Conservation (phyloP, 805 yeast species). For the Candida chilensis region DNA sequence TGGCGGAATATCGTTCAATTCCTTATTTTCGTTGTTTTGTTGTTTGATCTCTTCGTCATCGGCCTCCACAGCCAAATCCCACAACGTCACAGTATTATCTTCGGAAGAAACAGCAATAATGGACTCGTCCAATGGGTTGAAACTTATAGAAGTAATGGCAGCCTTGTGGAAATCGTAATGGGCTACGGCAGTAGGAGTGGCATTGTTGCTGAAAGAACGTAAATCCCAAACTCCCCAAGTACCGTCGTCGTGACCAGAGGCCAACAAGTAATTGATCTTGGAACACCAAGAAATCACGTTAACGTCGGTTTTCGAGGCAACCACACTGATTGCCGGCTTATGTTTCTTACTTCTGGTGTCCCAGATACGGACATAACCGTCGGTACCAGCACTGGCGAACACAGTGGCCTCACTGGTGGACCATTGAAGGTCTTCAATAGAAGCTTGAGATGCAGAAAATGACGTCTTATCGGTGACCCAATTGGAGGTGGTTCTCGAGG, state of each 20-base stretch:
- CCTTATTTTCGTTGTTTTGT: slow-evolving; percentile 71
- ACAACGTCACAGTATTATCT: slow-evolving; percentile 91
- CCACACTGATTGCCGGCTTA: slow-evolving; percentile 79
- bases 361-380: slow-evolving; percentile 91
- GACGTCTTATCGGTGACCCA: slow-evolving; percentile 88
- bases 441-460: slow-evolving; percentile 56
- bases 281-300: slow-evolving; percentile 95
- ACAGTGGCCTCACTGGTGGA: slow-evolving; percentile 87
- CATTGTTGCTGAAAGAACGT: slow-evolving; percentile 60
- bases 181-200: slow-evolving; percentile 76
- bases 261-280: slow-evolving; percentile 77
- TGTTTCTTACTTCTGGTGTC: slow-evolving; percentile 91
- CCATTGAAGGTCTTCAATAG: slow-evolving; percentile 98
- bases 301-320: slow-evolving; percentile 75
- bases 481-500: slow-evolving; percentile 63
- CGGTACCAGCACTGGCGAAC: slow-evolving; percentile 90
- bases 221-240: slow-evolving; percentile 98
- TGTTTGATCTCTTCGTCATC: slow-evolving; percentile 94
- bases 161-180: slow-evolving; percentile 92
- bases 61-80: slow-evolving; percentile 98
- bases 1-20: slow-evolving; percentile 86
- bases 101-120: slow-evolving; percentile 93
- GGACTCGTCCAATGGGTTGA: slow-evolving; percentile 93
- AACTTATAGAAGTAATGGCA: slow-evolving; percentile 86
- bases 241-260: slow-evolving; percentile 97